Conservation (phyloP, 108 stramenopile genomes). For the Chaetoceros muelleri region DNA sequence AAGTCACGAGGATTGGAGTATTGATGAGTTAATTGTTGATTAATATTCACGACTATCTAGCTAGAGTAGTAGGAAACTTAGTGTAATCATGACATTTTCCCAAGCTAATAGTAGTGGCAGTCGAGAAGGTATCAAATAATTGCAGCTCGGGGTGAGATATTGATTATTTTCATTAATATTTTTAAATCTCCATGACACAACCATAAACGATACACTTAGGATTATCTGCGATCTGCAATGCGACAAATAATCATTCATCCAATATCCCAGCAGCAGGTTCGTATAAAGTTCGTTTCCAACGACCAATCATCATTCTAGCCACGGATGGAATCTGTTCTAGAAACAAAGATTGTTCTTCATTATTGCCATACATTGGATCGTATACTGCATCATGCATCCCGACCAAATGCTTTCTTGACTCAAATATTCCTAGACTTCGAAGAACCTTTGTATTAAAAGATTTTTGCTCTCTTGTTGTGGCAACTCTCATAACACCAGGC, state of each 20-base stretch:
- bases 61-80: no score
- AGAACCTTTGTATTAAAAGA: constrained; percentile 69
- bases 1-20: constrained; percentile 96
- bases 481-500: constrained; percentile 39
- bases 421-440: constrained; percentile 45
- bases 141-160: no score
- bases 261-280: constrained; percentile 42
- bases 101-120: no score
- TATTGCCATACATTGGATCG: constrained; percentile 23
- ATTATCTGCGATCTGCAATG: no score
- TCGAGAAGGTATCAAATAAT: no score
- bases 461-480: constrained; percentile 52
- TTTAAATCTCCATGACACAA: no score
- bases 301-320: constrained; percentile 56
- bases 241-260: constrained; percentile 2
- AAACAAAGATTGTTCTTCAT: constrained; percentile 35
- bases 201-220: no score
- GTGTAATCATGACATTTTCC: no score
- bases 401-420: constrained; percentile 66
- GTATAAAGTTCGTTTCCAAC: constrained; percentile 68
- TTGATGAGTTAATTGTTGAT: constrained; percentile 93
- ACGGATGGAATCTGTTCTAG: constrained; percentile 51
- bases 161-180: no score
- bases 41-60: no score
- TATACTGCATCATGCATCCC: constrained; percentile 69